Evolutionary conservation across 345 rosid genomes (phyloP).

Genomic region (Sonneratia alba): DNA sequence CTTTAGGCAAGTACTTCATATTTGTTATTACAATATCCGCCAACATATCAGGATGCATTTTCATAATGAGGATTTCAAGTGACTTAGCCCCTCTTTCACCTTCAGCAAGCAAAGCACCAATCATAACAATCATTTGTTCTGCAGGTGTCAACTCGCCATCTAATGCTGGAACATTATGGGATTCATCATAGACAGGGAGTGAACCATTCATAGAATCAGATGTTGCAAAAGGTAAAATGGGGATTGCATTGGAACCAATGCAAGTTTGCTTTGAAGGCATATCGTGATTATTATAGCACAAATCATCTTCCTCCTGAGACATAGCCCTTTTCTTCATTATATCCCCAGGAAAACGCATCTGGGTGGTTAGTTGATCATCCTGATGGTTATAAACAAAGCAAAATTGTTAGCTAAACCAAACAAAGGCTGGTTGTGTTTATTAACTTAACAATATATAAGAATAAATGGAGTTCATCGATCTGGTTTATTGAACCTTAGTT

Average conservation of each 20-base stretch:
- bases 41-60: constrained; percentile 90
- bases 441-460: neutral
- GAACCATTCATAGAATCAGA: constrained; percentile 43
- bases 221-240: constrained; percentile 28
- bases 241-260: constrained; percentile 32
- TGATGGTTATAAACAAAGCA: constrained; percentile 15
- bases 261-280: constrained; percentile 50
- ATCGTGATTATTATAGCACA: constrained; percentile 44
- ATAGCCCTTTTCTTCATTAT: constrained; percentile 55
- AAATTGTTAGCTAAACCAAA: constrained; percentile 1
- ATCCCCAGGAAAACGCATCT: constrained; percentile 46
- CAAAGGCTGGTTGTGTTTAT: neutral
- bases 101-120: constrained; percentile 98
- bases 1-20: constrained; percentile 88
- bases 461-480: neutral
- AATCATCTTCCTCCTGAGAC: constrained; percentile 55
- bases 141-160: constrained; percentile 74
- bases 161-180: constrained; percentile 34
- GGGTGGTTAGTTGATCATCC: constrained; percentile 66
- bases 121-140: constrained; percentile 94
- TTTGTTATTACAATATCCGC: constrained; percentile 95
- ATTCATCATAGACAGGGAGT: constrained; percentile 43
- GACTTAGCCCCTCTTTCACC: constrained; percentile 99
- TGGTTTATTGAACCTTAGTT: constrained; percentile 38
- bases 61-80: constrained; percentile 78